Base-by-base conservation (phyloP, 1,284 basidiomycete species). In the Irpex lacteus region DNA sequence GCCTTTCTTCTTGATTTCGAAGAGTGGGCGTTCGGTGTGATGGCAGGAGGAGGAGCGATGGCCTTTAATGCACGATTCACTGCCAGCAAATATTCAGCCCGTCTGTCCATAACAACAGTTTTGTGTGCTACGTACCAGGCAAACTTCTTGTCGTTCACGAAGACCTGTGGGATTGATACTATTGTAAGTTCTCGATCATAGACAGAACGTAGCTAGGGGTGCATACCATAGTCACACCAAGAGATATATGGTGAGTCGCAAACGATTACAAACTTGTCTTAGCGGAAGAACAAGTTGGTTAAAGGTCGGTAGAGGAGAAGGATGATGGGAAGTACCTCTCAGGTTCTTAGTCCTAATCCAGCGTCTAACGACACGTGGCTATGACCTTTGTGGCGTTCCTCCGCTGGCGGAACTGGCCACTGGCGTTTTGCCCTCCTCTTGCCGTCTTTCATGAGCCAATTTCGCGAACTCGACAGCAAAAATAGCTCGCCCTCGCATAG, bases 21-120 rank as follows among this genome's bases (percentile, higher is more conserved):
- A 92, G 60, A 92, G 80, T 32, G 91, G 87, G 50, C 91, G 83
- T 71, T 91, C 89, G 65, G 85, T 87, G 74, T 92, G 91, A 64
- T 87, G 85, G 75, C 91, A 93, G 56, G 85, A 82, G 7, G 90
- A 90, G 11, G 90, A 91, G 47, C 91, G 87, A 77, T 93, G 91
- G 9, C 91, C 91, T 75, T 92, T 92, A 77, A 93, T 92, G 77
- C 91, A 93, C 53, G 90, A 89, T 76, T 90, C 89, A 72, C 90
- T 92, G 67, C 68, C 26, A 19, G n/a, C 26, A 32, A 32, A 37
- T n/a, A n/a, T 68, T 53, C 26, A 32, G 19, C 5, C 37, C 18
- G 52, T 65, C 11, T 6, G n/a, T 19, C 49, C 26, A 18, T 21
- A 44, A 56, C 38, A 57, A 56, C n/a, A 34, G 40, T 9, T 60